A percentile compares a stretch with the other conserved stretches of the same genome.
Conservation (phyloP, 441 rosid species). For the Viola pubescens region DNA sequence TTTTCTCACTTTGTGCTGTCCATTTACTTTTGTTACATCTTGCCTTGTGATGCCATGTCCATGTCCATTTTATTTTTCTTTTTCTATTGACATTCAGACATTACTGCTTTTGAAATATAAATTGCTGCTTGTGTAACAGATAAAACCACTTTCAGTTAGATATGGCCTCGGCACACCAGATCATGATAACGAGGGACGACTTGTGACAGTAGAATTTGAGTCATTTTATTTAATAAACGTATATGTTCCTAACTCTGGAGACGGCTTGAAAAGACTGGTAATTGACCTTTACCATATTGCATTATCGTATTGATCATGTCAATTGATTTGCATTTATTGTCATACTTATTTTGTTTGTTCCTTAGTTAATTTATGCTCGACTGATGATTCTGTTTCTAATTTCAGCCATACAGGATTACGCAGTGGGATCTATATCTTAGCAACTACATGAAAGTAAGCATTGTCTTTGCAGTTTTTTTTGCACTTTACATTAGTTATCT, state of each 20-base stretch:
- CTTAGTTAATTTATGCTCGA: not conserved
- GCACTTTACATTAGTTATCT: not conserved
- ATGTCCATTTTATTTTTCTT: not conserved
- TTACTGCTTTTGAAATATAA: not conserved
- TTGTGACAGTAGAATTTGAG: constrained; percentile 82
- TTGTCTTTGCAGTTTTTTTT: not conserved
- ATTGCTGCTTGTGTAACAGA: constrained; percentile 35
- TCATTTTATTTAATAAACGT: constrained; percentile 63
- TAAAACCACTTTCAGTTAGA: constrained; percentile 80
- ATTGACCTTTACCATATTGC: constrained; percentile 11
- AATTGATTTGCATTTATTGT: constrained; percentile 5
- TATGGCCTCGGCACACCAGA: constrained; percentile 73
- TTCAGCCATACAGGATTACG: constrained; percentile 61
- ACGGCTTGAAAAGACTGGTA: constrained; percentile 94
- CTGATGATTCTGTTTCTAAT: constrained; percentile 17
- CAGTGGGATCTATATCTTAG: constrained; percentile 84
- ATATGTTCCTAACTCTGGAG: constrained; percentile 92
- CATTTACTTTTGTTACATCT: not conserved
- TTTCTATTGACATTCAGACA: not conserved
- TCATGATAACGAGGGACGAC: constrained; percentile 80
- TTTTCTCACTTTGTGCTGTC: not conserved
- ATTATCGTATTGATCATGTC: constrained; percentile 10
- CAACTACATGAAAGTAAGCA: constrained; percentile 68
- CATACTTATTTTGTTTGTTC: not conserved
- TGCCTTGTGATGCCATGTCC: not conserved